These are phyloP conservation scores for Coemansia sp. DNA, from an alignment of 192 early-diverging fungal genomes.

Conservation along the genomic window DNA sequence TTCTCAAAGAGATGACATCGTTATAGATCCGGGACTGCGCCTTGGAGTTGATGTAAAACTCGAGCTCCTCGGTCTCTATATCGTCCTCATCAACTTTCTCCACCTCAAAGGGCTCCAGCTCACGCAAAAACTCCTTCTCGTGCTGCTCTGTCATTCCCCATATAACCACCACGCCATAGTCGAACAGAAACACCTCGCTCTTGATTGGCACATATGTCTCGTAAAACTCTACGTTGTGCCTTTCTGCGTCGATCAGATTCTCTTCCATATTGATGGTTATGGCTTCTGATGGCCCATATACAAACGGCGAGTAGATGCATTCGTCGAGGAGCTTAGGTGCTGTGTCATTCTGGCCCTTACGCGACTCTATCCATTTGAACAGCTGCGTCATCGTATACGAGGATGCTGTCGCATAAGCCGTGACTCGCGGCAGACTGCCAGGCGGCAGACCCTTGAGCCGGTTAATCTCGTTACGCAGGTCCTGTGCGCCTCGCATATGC, in stretches of 20 bases:
- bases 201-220: conserved; percentile 52
- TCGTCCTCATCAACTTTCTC: conserved; percentile 57
- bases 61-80: conserved; percentile 78
- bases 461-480: conserved; percentile 65
- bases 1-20: conserved; percentile 81
- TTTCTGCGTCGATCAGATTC: conserved; percentile 24
- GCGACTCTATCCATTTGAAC: conserved; percentile 70
- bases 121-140: conserved; percentile 70
- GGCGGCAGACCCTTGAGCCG: conserved; percentile 72
- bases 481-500: conserved; percentile 58
- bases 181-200: conserved; percentile 84
- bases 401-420: conserved; percentile 81
- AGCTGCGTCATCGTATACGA: conserved; percentile 77
- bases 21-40: conserved; percentile 76
- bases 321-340: conserved; percentile 79
- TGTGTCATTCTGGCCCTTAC: conserved; percentile 60
- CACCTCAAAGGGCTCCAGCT: conserved; percentile 66
- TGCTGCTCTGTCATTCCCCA: conserved; percentile 91
- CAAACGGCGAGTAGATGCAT: conserved; percentile 58
- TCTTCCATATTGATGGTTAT: conserved; percentile 49
- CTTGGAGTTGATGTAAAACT: conserved; percentile 70
- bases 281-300: conserved; percentile 41
- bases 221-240: conserved; percentile 20
- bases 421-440: conserved; percentile 72
- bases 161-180: conserved; percentile 93